Base-by-base conservation (phyloP, 164 flowering plant species). In the Annona squamosa region DNA sequence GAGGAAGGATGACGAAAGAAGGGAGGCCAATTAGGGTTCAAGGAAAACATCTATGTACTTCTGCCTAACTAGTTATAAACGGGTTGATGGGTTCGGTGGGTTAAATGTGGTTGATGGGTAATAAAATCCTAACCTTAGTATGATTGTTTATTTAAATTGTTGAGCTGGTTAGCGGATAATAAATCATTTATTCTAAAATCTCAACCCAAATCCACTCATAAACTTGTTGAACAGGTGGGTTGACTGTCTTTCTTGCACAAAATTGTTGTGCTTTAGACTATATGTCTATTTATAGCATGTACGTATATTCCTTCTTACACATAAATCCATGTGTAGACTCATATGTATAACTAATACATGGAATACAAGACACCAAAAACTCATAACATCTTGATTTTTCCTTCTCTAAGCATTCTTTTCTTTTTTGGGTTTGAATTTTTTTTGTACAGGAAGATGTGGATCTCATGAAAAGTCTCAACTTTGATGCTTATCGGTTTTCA, bases 401-500 rank as follows among this genome's bases (percentile, higher is more conserved):
- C 42, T 26, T 10, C n/a, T 44, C 52, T 46, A n/a, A 9, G 16
- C 41, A 44, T 45, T 10, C 68, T 43, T 63, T 63, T 63, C 26
- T 63, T 4, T 63, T 63, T 44, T 19, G 5, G 56, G 13, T 1
- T 18, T 45, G 17, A 68, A 26, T 12, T 18, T 66, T 65, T 72
- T 59, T 48, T 37, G 62, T 73, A 65, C 82, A 83, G 84, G 81
- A 81, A 67, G 86, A 83, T 79, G 75, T 83, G 47, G 69, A 79
- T 64, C 47, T 83, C 46, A 77, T 83, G 80, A 48, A 17, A 47
- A 76, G 67, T 3, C 66, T 77, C 63, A 79, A 78, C 74, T 81
- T 83, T 4, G 86, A 83, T 62, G 86, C 86, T 3, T 83, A 83
- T 63, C 80, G 82, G 0, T 83, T 83, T 68, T 83, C 86, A 42